Conservation (phyloP, 2,329 filamentous ascomycete genomes). For the Pseudocercospora eumusae region DNA sequence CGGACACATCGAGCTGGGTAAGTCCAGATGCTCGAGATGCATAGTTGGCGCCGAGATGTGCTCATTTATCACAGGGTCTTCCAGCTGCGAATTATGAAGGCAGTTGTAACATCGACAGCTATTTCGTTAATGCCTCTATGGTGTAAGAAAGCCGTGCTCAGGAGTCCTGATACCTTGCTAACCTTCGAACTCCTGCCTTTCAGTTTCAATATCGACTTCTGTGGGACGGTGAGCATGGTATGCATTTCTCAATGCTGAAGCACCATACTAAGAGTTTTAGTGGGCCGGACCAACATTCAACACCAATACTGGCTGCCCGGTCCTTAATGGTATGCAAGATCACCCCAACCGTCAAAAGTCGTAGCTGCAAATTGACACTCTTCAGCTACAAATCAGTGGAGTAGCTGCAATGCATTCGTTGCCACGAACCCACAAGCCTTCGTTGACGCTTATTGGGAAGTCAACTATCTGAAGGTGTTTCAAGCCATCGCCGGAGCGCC, state of each 20-base stretch:
- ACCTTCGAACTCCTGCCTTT: not conserved
- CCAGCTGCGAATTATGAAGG: constrained; percentile 64
- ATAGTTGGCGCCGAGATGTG: not conserved
- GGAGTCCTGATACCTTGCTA: not conserved
- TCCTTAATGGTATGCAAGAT: constrained; percentile 19
- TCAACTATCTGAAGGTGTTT: constrained; percentile 45
- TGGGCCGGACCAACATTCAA: constrained; percentile 39
- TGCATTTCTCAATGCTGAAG: not conserved
- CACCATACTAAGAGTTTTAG: not conserved
- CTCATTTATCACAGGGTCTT: constrained; percentile 44
- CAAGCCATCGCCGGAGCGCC: constrained; percentile 24
- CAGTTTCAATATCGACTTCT: constrained; percentile 42
- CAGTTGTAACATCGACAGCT: constrained; percentile 40
- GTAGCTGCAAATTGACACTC: not conserved
- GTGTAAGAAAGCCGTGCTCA: constrained; percentile 24
- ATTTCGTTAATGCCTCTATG: constrained; percentile 42
- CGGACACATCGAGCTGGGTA: constrained; percentile 60
- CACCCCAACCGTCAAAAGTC: not conserved
- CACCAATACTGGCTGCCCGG: constrained; percentile 31
- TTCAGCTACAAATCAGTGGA: constrained; percentile 32
- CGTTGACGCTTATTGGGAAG: constrained; percentile 44
- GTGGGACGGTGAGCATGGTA: constrained; percentile 34
- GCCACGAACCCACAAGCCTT: constrained; percentile 30
- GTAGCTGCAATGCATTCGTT: constrained; percentile 35
- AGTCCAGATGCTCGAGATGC: not conserved